Base-by-base conservation (phyloP, 2,329 filamentous ascomycete genomes). In the Trichoderma guizhouense region DNA sequence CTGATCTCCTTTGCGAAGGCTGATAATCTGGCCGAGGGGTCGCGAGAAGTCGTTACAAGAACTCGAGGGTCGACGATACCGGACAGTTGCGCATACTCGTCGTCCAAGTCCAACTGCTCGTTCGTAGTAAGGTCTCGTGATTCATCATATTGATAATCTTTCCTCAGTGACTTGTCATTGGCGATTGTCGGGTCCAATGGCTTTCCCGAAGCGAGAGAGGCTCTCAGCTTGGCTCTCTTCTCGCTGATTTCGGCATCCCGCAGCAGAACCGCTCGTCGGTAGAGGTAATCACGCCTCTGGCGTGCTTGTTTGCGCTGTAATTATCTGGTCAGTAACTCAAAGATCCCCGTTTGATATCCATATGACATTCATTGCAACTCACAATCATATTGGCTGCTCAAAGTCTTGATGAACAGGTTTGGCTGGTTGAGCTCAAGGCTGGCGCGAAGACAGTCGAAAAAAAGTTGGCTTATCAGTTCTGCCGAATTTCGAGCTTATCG, bases 81-180 rank as follows among this genome's bases (percentile, higher is more conserved):
- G n/a, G 93, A 96, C 1, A 98, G 88, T 76, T 95, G 90, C 28
- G 92, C 90, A 81, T 98, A 98, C 83, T 98, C 95, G 78, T 97
- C 93, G 79, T 97, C 93, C 24, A 97, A 83, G 70, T 93, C 91
- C 21, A 94, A 82, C 79, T 91, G 87, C 71, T 94, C 91, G 71
- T 93, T 87, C 21, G 86, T 84, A 3, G 86, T 90, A 69, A 90
- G 83, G 76, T 94, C 92, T 28, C 89, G 85, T 5, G 93, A 93
- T 82, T 98, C 95, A 79, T 99, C 96, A 80, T 95, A 99, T 79
- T 95, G 94, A 83, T 92, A 98, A 80, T 98, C 94, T 79, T 93
- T 91, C 57, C 95, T 89, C 70, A 99, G 84, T 34, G 88, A 80
- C 81, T 93, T 94, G 83, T 99, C 95, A 78, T 97, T 92, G 70